phyloP scores from a whole-genome alignment of 305 asterid genomes.

The Fraxinus velutina region DNA sequence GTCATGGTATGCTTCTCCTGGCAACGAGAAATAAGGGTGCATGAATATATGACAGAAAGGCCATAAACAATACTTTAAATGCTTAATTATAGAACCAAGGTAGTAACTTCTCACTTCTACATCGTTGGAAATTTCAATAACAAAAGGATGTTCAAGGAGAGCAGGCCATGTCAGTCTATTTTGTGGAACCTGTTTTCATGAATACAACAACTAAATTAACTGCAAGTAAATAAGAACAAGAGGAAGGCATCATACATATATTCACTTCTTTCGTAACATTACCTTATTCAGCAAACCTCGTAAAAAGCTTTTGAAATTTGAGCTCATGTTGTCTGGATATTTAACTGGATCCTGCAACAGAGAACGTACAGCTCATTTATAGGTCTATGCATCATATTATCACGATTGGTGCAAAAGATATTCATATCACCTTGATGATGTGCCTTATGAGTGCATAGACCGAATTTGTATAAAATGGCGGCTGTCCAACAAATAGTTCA shows the following conservation, averaged over 20 bases:
- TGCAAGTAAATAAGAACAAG: conserved; percentile 20
- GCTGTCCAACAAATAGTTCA: conserved; percentile 98
- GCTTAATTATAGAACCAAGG: conserved; percentile 7
- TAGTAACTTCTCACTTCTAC: conserved; percentile 42
- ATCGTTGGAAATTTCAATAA: conserved; percentile 53
- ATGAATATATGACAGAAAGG: conserved; percentile 13
- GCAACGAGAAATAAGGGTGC: conserved; percentile 20
- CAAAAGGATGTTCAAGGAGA: conserved; percentile 97
- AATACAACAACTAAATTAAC: conserved; percentile 29
- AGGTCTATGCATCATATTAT: conserved; percentile 10
- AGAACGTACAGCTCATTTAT: conserved; percentile 20
- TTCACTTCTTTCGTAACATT: conserved; percentile 21
- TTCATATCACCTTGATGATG: conserved; percentile 72
- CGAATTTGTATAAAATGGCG: conserved; percentile 97
- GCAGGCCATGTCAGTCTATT: conserved; percentile 92
- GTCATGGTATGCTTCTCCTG: conserved; percentile 44
- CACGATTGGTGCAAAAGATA: conserved; percentile 15
- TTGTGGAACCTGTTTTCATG: conserved; percentile 70
- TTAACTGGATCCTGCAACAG: conserved; percentile 88
- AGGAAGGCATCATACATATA: conserved; percentile 7
- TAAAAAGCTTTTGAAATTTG: conserved; percentile 74
- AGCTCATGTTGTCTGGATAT: conserved; percentile 91
- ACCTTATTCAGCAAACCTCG: conserved; percentile 97
- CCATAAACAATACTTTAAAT: conserved; percentile 16
- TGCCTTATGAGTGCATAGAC: conserved; percentile 97